Conservation (phyloP, 345 rosid genomes). For the Arabidopsis thaliana region DNA sequence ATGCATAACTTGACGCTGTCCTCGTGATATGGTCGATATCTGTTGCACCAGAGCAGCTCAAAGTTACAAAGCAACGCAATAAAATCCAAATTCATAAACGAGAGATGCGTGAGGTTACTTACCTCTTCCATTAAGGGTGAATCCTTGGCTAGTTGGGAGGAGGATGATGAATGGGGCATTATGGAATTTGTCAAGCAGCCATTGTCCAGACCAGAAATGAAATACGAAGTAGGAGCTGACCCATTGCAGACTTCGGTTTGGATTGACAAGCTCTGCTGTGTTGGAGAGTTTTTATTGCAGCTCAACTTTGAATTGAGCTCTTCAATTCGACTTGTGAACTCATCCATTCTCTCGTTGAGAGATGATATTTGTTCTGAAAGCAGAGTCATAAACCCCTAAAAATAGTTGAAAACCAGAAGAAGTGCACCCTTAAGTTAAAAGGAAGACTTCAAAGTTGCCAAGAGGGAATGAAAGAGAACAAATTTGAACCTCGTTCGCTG, state of each 20-base stretch:
- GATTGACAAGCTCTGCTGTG: conserved; percentile 70
- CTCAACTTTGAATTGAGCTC: conserved; percentile 74
- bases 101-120: conserved; percentile 29
- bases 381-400: conserved; percentile 73
- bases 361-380: conserved; percentile 92
- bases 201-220: conserved; percentile 78
- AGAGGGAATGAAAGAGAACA: conserved; percentile 14
- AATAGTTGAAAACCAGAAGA: conserved; percentile 20
- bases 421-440: conserved; percentile 12
- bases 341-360: conserved; percentile 90
- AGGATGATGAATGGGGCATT: conserved; percentile 76
- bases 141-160: conserved; percentile 81
- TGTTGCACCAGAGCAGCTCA: conserved; percentile 38
- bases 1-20: conserved; percentile 82
- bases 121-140: conserved; percentile 88
- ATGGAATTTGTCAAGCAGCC: conserved; percentile 72
- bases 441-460: conserved; percentile 10
- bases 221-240: conserved; percentile 84
- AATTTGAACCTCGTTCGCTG: conserved; percentile 61
- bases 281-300: conserved; percentile 55
- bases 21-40: conserved; percentile 65
- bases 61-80: conserved; percentile 31
- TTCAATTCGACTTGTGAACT: conserved; percentile 74
- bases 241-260: conserved; percentile 76
- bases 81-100: background rate